A percentile compares a stretch with the other conserved stretches of the same genome.
phyloP scores from a whole-genome alignment of 371 early-diverging fungal genomes.

The Mucor racemosus region DNA sequence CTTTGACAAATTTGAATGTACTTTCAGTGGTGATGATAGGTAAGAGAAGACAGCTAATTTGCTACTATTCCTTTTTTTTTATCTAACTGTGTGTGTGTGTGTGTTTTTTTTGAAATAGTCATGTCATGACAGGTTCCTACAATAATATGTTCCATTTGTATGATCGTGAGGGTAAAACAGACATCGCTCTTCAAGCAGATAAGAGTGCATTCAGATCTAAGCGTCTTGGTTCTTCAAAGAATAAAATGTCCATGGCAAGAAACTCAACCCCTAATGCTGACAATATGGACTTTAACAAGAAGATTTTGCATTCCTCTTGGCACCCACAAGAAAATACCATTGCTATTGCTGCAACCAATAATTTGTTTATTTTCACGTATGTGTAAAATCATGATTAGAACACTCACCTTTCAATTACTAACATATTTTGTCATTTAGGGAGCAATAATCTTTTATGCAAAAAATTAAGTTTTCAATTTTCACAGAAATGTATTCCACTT shows the following conservation, averaged over 20 bases:
- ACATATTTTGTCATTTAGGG: not conserved
- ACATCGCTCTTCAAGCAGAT: slow-evolving; percentile 93
- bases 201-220: slow-evolving; percentile 96
- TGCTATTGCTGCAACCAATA: slow-evolving; percentile 97
- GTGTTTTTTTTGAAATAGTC: slow-evolving; percentile 66
- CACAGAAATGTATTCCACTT: not conserved
- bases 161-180: slow-evolving; percentile 70
- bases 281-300: slow-evolving; percentile 90
- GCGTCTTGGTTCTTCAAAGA: slow-evolving; percentile 66
- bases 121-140: slow-evolving; percentile 92
- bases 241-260: slow-evolving; percentile 47
- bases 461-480: not conserved
- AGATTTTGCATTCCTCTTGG: slow-evolving; percentile 98
- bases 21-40: slow-evolving; percentile 91
- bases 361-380: slow-evolving; percentile 94
- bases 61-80: slow-evolving; percentile 35
- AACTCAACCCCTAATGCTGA: slow-evolving; percentile 76
- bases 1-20: slow-evolving; percentile 99
- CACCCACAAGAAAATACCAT: slow-evolving; percentile 97
- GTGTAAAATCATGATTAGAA: slow-evolving; percentile 18
- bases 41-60: slow-evolving; percentile 75
- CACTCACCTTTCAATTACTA: not conserved
- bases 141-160: slow-evolving; percentile 95
- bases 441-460: not conserved
- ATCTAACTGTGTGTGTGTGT: slow-evolving; percentile 67